These are phyloP conservation scores for Pulveroboletus sp. DNA, from an alignment of 768 basidiomycete genomes.

Conservation along the genomic window DNA sequence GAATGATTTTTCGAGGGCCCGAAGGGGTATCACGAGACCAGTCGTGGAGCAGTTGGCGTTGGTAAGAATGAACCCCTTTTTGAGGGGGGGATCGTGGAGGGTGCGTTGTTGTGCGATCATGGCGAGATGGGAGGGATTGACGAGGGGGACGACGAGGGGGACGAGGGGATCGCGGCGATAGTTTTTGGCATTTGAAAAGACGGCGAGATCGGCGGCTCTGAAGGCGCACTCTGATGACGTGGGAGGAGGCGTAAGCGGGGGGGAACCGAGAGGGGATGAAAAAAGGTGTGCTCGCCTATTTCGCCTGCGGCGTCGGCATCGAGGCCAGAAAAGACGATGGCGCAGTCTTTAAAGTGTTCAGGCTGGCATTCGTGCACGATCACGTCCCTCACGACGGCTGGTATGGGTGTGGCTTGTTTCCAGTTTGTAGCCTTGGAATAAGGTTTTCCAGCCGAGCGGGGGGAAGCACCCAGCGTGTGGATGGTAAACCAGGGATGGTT, in stretches of 20 bases:
- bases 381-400: constrained; percentile 49
- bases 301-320: constrained; percentile 94
- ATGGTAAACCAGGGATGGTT: constrained; percentile 89
- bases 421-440: constrained; percentile 76
- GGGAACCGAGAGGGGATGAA: not conserved
- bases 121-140: constrained; percentile 82
- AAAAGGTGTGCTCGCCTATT: constrained; percentile 59
- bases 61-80: constrained; percentile 92
- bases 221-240: constrained; percentile 71
- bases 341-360: constrained; percentile 75
- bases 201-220: constrained; percentile 79
- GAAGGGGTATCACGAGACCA: constrained; percentile 86
- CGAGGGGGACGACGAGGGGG: constrained; percentile 94
- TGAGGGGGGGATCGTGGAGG: constrained; percentile 62
- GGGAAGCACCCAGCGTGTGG: constrained; percentile 85
- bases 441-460: constrained; percentile 79
- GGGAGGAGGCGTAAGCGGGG: not conserved
- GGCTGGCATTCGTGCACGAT: constrained; percentile 76
- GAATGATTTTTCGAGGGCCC: constrained; percentile 85
- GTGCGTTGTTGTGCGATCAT: constrained; percentile 83
- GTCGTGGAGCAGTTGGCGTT: constrained; percentile 99
- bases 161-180: constrained; percentile 89
- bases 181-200: constrained; percentile 98
- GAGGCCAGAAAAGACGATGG: constrained; percentile 91
- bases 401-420: constrained; percentile 86